Base-by-base conservation (phyloP, 352 stramenopile species). In the Pythium oligandrum region DNA sequence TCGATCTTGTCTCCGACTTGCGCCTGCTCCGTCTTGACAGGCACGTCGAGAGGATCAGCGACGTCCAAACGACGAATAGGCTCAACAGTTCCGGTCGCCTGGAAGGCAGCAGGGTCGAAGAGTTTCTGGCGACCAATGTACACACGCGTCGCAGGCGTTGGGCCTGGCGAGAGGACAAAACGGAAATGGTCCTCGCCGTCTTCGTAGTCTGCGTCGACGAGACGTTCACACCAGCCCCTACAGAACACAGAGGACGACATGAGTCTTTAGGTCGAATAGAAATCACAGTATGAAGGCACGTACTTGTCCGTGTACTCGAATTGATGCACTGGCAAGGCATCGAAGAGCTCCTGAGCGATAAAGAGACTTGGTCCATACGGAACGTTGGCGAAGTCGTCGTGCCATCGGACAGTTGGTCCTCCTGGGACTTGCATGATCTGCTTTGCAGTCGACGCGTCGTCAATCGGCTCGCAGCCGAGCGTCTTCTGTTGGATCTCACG, bases 241-340 rank as follows among this genome's bases (percentile, higher is more conserved):
- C 34, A 26, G 17, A 26, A 26, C 33, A 40, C 4, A 44, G 12
- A 50, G 46, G 8, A 10, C 32, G 57, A 26, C 17, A 26, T 26
- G 17, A 26, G 17, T 26, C 17, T 26, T 26, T 26, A 26, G 17
- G 17, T 26, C 17, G 17, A 26, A 26, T 26, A 26, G 17, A 26
- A 26, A 26, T 26, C 17, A 26, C 17, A 26, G 17, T 26, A 26
- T 26, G 6, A 37, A 35, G 17, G 12, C 5, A 52, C 69, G 49
- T 69, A 88, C 81, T 62, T 73, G 17, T 86, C 64, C 3, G 93
- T 98, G 69, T 97, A 97, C 76, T 98, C 82, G 68, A 98, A 98
- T 57, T 94, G 84, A 68, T 98, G 93, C 33, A 97, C 85, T 1
- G 95, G 94, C 44, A 98, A 64, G 30, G 94, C 94, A 63, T 98